Evolutionary conservation across 1,284 basidiomycete genomes (phyloP), one percentile per base, ranked within the genome.

Genomic region (Cutaneotrichosporon dermatis): DNA sequence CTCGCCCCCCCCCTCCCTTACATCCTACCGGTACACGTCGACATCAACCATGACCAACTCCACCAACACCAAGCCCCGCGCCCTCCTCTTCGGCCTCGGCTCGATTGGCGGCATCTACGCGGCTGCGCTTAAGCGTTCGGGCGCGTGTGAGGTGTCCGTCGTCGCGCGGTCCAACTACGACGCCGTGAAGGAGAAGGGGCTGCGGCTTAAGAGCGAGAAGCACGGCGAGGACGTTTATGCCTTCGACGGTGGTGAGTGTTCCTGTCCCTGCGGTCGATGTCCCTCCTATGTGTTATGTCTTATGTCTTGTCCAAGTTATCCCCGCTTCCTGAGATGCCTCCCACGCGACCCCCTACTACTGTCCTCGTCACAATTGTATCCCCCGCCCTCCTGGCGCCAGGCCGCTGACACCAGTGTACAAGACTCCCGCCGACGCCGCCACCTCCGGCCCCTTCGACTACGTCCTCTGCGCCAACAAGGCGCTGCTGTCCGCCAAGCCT

Each of bases 21-120:
- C 25, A 25, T 25, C 25, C 25, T 25, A 25, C 25, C 25, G 8
- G 9, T 12, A 40, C 12, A 8, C 9, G 9, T 40, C 8, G 9
- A 40, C 39, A 8, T 12, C 42, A 15, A 59, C 50, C 15, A 51
- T 59, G 58, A 59, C 57, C 4, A 42, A 33, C 39, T 25, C 25
- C 25, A 25, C 25, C 25, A 42, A 42, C 6, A 39, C 54, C 10
- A 54, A 45, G 13, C 58, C 58, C 33, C 58, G 54, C 60, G 72
- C 76, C 54, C 69, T 78, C 33, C 62, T 79, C 37, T 79, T 79
- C 62, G 78, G 78, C 54, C 69, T 77, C 49, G 78, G 78, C 55
- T 73, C 73, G 51, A 76, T 81, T 37, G 81, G 81, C 15, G 75
- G 77, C 15, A 75, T 81, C 57, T 82, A 82, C 67, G 78, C 79